Percentiles rank a stretch among this genome's conserved stretches.
These are phyloP conservation scores for Xylaria bambusicola DNA, from an alignment of 495 filamentous ascomycete genomes.

Conservation along the genomic window DNA sequence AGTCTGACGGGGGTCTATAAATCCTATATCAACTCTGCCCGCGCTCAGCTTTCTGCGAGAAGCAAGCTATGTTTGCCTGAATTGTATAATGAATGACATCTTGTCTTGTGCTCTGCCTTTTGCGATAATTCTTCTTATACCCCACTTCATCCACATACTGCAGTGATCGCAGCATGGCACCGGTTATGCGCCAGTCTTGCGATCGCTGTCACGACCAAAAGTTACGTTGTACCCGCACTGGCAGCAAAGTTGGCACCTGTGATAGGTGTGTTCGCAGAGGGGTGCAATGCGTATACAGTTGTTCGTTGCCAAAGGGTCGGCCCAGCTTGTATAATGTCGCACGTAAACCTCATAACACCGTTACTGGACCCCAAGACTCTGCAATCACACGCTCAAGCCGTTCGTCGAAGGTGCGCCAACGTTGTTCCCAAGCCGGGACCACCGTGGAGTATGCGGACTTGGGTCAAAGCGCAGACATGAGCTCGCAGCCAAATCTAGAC, in stretches of 20 bases:
- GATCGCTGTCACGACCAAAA: conserved; percentile 1
- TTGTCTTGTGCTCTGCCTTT: too few species aligned
- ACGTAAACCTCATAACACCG: neutral
- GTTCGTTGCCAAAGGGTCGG: neutral
- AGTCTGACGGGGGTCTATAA: too few species aligned
- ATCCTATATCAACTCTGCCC: too few species aligned
- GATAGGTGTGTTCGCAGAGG: neutral
- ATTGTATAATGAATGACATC: too few species aligned
- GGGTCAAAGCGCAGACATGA: too few species aligned
- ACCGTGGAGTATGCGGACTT: too few species aligned
- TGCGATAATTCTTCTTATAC: too few species aligned
- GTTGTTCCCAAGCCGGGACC: too few species aligned
- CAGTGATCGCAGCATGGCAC: neutral
- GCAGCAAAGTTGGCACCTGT: neutral
- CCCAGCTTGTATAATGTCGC: neutral
- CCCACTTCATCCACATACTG: neutral
- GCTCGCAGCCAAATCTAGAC: neutral
- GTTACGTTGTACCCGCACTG: neutral
- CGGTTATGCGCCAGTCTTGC: neutral
- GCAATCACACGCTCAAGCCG: neutral
- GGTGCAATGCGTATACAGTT: neutral
- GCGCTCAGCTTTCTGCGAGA: too few species aligned
- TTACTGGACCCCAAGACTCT: neutral
- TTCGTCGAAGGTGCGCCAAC: too few species aligned
- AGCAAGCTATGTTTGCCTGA: too few species aligned